A percentile compares a stretch with the other conserved stretches of the same genome.
These are phyloP conservation scores for Mortierella sp. DNA, from an alignment of 371 early-diverging fungal species.

Conservation along the genomic window DNA sequence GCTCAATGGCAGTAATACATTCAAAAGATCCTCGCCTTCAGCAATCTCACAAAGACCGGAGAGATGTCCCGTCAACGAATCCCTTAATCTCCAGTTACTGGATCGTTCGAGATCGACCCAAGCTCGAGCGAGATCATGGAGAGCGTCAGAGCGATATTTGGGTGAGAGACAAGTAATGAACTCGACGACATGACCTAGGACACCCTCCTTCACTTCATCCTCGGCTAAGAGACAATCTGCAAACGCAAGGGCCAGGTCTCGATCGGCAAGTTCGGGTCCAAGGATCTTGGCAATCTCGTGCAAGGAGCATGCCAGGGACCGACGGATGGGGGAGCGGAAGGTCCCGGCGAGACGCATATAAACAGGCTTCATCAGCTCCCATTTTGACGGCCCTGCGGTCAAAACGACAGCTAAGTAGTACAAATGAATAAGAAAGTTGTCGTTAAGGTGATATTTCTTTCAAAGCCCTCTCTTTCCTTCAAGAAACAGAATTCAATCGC, in stretches of 20 bases:
- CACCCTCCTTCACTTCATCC: conserved; percentile 72
- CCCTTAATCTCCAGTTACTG: conserved; percentile 68
- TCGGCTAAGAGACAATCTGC: conserved; percentile 69
- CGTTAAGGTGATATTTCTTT: too few relatives aligned
- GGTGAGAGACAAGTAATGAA: conserved; percentile 66
- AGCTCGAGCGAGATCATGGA: conserved; percentile 63
- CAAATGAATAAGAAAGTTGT: neutral
- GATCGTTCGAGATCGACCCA: conserved; percentile 68
- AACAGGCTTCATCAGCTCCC: conserved; percentile 52
- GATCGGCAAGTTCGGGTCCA: conserved; percentile 69
- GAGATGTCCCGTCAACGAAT: conserved; percentile 65
- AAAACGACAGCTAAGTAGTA: conserved; percentile 59
- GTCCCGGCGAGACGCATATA: conserved; percentile 49
- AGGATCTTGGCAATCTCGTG: conserved; percentile 70
- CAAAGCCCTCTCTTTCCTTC: too few relatives aligned
- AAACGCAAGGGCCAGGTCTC: conserved; percentile 69
- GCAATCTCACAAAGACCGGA: conserved; percentile 62
- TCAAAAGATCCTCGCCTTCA: conserved; percentile 63
- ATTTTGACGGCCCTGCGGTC: conserved; percentile 72
- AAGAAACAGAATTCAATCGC: neutral
- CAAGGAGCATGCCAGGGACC: conserved; percentile 69
- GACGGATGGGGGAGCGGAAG: conserved; percentile 54
- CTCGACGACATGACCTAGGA: conserved; percentile 67
- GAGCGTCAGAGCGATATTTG: conserved; percentile 62
- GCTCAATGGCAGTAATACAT: conserved; percentile 64